Evolutionary conservation across 2,329 filamentous ascomycete genomes (phyloP), one percentile per base, ranked within the genome.

Genomic region (Phialophora verrucosa): DNA sequence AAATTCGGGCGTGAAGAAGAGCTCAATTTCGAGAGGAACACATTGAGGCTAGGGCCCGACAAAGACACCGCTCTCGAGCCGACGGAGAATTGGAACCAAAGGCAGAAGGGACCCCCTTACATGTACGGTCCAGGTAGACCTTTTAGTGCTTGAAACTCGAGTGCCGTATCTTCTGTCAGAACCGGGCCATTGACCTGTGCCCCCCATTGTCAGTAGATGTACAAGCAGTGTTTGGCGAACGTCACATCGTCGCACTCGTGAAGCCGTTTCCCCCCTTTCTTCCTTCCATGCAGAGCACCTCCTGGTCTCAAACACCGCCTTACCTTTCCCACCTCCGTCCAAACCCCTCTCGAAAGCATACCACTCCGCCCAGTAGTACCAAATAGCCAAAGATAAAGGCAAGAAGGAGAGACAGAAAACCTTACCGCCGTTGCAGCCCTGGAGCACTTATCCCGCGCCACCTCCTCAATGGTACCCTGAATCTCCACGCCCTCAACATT

Each of bases 41-140:
- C 17, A n/a, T 20, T n/a, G 14, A 44, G 2, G 38, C 4, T 5
- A 14, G 12, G 35, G 35, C 12, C 35, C 35, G 35, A 17, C 38
- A 42, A 44, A n/a, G 38, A 7, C 0, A 44, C 5, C 17, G 1
- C 38, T 44, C 17, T 5, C 14, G 7, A 20, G 38, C 5, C 8
- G 14, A 8, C 38, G 14, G 38, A 44, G 38, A 49, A 47, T 5
- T n/a, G 47, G 23, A 3, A 31, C 53, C 5, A 11, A 31, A 20
- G 23, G 42, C 27, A 25, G 59, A 62, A 47, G 25, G 17, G 20
- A 17, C 49, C 80, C 49, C 80, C 87, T 73, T 84, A 96, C 94
- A 99, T 96, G 78, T 99, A 99, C 49, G 94, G 92, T 1, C 95
- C 95, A 1, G 95, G 95, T 32, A 99, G 84, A n/a, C 93, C 93